A percentile compares a stretch with the other conserved stretches of the same genome.
Evolutionary conservation across 1,139 yeast species (phyloP).

Genomic region (Geotrichum bryndzae): DNA sequence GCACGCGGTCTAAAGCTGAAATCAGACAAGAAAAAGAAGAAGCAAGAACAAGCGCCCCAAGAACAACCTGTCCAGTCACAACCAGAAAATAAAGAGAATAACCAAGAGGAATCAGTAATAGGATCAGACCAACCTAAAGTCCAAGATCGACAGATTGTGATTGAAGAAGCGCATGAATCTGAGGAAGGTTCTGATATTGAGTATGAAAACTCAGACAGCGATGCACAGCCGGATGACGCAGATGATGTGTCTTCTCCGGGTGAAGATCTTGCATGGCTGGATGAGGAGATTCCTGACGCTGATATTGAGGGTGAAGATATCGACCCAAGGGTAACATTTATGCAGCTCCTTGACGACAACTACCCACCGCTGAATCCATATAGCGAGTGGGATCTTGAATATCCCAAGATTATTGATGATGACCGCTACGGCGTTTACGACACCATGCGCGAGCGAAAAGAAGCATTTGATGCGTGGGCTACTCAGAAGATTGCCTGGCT

Average conservation of each 20-base stretch:
- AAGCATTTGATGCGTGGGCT: conserved; percentile 43
- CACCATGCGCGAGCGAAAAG: conserved; percentile 34
- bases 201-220: conserved; percentile 20
- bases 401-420: conserved; percentile 38
- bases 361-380: conserved; percentile 36
- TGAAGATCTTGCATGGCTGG: conserved; percentile 18
- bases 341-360: conserved; percentile 4
- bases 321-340: conserved; percentile 10
- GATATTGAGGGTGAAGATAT: conserved; percentile 21
- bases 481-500: conserved; percentile 21
- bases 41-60: conserved; percentile 6
- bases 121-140: neutral
- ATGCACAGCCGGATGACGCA: conserved; percentile 14
- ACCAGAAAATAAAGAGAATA: neutral
- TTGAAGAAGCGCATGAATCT: conserved; percentile 15
- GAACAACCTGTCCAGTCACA: neutral
- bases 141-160: conserved; percentile 7
- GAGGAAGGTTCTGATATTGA: conserved; percentile 18
- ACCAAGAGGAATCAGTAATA: conserved; percentile 11
- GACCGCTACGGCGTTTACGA: conserved; percentile 39
- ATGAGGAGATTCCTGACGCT: conserved; percentile 16
- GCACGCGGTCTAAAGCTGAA: conserved; percentile 42
- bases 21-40: conserved; percentile 17
- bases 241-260: conserved; percentile 16
- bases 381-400: conserved; percentile 45